These are phyloP conservation scores for Gracilaria vermiculophylla DNA, from an alignment of 23 red algal species.

Conservation along the genomic window DNA sequence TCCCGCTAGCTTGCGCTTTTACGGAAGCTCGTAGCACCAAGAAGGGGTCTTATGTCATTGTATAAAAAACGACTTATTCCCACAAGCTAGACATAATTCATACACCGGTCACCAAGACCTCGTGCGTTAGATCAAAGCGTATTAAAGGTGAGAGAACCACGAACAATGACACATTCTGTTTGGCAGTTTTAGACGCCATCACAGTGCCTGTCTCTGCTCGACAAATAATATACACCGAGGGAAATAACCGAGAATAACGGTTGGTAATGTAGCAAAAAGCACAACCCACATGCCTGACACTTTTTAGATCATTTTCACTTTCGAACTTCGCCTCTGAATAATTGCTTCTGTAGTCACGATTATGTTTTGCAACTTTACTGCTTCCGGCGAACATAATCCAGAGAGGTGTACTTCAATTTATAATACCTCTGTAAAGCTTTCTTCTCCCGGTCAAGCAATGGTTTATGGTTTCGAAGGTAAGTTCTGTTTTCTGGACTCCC, in stretches of 20 bases:
- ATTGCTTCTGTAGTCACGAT: too few relatives aligned
- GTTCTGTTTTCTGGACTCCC: too few relatives aligned
- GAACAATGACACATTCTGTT: neutral
- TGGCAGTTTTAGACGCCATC: neutral
- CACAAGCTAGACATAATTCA: neutral
- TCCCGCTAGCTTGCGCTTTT: neutral
- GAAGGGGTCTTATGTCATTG: neutral
- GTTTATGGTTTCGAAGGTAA: too few relatives aligned
- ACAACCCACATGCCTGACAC: neutral
- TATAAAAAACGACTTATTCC: neutral
- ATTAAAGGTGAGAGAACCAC: neutral
- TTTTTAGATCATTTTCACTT: neutral
- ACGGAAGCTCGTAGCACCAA: neutral
- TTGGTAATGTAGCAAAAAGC: neutral
- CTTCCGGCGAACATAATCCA: too few relatives aligned
- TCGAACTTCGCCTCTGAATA: too few relatives aligned
- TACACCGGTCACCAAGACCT: neutral
- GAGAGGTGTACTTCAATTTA: too few relatives aligned
- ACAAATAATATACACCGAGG: neutral
- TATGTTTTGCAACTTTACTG: too few relatives aligned
- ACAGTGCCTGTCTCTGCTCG: neutral
- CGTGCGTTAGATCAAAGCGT: neutral
- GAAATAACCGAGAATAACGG: neutral
- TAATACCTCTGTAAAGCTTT: too few relatives aligned
- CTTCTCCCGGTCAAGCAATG: too few relatives aligned